Percentiles rank a stretch among this genome's conserved stretches.
phyloP scores from a whole-genome alignment of 768 basidiomycete genomes.

The Agaricus subrufescens region DNA sequence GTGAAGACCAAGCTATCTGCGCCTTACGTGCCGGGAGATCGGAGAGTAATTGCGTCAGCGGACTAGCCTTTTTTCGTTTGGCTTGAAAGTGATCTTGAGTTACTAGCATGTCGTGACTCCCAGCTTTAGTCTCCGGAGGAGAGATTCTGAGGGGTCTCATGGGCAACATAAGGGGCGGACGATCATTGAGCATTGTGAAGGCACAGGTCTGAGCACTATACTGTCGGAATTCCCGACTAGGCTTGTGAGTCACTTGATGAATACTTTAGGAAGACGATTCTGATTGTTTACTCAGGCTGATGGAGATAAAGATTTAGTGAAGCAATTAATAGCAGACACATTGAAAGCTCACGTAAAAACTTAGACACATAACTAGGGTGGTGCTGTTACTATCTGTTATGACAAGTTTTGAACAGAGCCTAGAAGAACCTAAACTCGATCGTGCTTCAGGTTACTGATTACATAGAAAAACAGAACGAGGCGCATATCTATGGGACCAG shows the following conservation, averaged over 20 bases:
- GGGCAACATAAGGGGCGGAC: background rate
- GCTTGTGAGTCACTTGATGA: background rate
- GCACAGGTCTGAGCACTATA: constrained; percentile 22
- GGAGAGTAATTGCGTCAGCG: constrained; percentile 38
- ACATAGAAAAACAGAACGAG: background rate
- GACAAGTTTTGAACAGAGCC: background rate
- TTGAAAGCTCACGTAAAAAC: no score
- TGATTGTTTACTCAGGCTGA: background rate
- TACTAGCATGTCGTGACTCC: constrained; percentile 15
- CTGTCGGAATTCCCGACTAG: constrained; percentile 16
- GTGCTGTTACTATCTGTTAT: background rate
- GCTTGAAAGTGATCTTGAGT: constrained; percentile 9
- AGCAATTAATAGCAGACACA: background rate
- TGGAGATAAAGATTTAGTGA: background rate
- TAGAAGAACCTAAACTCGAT: background rate
- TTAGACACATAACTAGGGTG: no score
- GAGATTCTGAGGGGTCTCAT: constrained; percentile 1
- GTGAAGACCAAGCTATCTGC: constrained; percentile 38
- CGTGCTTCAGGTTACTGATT: no score
- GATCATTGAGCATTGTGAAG: constrained; percentile 26
- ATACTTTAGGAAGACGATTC: background rate
- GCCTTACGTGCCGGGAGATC: constrained; percentile 37
- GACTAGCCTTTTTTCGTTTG: background rate
- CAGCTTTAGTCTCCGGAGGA: constrained; percentile 20
- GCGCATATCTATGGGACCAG: background rate